Evolutionary conservation across 306 rosid genomes (phyloP), one percentile per base, ranked within the genome.

Genomic region (Vigna trinervia): DNA sequence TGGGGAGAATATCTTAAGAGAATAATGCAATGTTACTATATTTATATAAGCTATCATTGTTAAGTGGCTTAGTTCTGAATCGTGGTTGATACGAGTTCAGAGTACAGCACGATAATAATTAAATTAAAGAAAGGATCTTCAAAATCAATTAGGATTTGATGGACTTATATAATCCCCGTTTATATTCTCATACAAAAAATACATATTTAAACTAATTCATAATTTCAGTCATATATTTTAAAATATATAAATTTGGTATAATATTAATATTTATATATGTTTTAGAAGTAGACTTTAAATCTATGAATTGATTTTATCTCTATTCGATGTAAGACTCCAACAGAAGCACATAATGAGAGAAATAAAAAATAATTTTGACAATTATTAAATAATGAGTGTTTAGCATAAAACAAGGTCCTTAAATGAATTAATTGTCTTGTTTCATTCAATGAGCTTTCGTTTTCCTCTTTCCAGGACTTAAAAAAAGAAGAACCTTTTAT

Each of bases 351-450:
- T 20, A 20, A 60, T 34, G 6, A 34, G 7, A 34, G 8, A 8
- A 36, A 17, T 38, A 56, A 7, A 56, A 32, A 36, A 43, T 52
- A 64, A 3, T 68, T 67, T 36, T 30, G 54, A 32, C 45, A 57
- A 57, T 67, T 57, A 68, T 58, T 75, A 69, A 75, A 58, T 81
- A 51, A 41, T 69, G 51, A 75, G 13, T 12, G 19, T 43, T 32
- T 58, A 50, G 19, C 58, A 59, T 38, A 50, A 58, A 74, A 75
- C 85, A 22, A 67, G 51, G 64, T 60, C 57, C 28, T 30, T 43
- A 28, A 52, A 76, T 82, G 58, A 71, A 82, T 71, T 64, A 23
- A 82, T 71, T 82, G 71, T 82, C 65, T 66, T 57, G 64, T 71
- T 77, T 64, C 66, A 45, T 70, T 71, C 14, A 76, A 58, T n/a